Base-by-base conservation (phyloP, 2,329 filamentous ascomycete genomes). In the Proliferodiscus dingleyae region DNA sequence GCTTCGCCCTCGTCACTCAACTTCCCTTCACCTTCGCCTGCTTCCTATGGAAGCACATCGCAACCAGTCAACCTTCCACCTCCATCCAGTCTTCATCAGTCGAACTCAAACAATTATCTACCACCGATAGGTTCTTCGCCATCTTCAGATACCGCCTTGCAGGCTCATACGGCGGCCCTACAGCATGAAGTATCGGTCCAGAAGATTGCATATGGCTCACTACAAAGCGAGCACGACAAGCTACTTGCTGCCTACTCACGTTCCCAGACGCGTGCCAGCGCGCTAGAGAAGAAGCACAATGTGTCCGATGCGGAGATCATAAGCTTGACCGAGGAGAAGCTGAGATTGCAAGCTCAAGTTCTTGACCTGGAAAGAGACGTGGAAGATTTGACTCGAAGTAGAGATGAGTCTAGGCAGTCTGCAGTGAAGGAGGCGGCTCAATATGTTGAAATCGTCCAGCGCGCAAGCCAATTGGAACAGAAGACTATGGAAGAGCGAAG, bases 151-250 rank as follows among this genome's bases (percentile, higher is more conserved):
- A 46, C 36, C 16, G 61, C 60, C 36, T 49, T 62, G 36, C 57
- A 60, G 38, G 52, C 52, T 4, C 60, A 62, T 41, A 52, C 61
- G 11, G 57, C 60, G 11, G 56, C 58, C 40, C 64, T 78, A 6
- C 75, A 77, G 52, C 74, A 76, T 54, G 72, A 77, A 56, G 66
- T 77, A 29, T 74, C 70, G 13, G 63, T 76, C 46, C 76, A 77
- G 52, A 72, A 74, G 4, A 62, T 77, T 15, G 70, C 71, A 10
- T 66, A 76, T 18, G 71, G 74, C 49, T 75, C 71, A 1, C 63
- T 78, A 5, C 74, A 77, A 54, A 65, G 66, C n/a, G 75, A 78
- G 58, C 74, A 79, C 54, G 68, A 75, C 43, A 68, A 67, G 37
- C 64, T 78, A 3, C 66, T 78, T 3, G 67, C 74, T 16, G 75